A percentile compares a stretch with the other conserved stretches of the same genome.
Evolutionary conservation across 768 basidiomycete species (phyloP).

Genomic region (Dioszegia aurantiaca): DNA sequence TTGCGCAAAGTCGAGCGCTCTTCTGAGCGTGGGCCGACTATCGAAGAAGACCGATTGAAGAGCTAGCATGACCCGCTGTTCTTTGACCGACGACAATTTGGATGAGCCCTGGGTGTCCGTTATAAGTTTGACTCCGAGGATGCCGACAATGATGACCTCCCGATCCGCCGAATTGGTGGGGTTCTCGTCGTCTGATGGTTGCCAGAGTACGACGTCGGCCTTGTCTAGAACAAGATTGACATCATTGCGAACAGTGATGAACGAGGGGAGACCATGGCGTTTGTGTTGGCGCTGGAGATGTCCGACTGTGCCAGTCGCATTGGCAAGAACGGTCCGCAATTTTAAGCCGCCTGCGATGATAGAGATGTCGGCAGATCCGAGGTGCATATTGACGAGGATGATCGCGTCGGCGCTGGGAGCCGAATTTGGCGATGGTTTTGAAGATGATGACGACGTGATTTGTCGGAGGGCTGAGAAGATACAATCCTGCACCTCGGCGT

Average conservation of each 20-base stretch:
- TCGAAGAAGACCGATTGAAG: conserved; percentile 25
- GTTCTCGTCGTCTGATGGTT: conserved; percentile 13
- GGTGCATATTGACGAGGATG: conserved; percentile 5
- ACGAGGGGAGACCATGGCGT: neutral
- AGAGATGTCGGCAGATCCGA: conserved; percentile 3
- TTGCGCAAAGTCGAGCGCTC: conserved; percentile 30
- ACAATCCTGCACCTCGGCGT: conserved; percentile 8
- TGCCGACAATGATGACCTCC: conserved; percentile 1
- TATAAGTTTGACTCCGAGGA: conserved; percentile 3
- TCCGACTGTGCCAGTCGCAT: neutral
- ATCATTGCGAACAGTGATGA: conserved; percentile 4
- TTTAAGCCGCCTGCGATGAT: conserved; percentile 13
- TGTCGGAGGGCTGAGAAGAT: conserved; percentile 4
- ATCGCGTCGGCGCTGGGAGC: neutral
- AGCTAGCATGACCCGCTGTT: conserved; percentile 14
- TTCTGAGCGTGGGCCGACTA: conserved; percentile 30
- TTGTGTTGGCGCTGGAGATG: neutral
- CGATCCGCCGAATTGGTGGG: conserved; percentile 5
- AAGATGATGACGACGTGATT: neutral
- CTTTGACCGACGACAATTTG: conserved; percentile 7
- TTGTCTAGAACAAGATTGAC: conserved; percentile 2
- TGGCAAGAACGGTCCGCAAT: neutral
- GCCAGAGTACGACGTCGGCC: conserved; percentile 1
- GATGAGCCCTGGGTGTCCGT: conserved; percentile 16
- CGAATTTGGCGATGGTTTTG: neutral